Conservation (phyloP, 2,329 filamentous ascomycete species). For the Chaetomium sp. region DNA sequence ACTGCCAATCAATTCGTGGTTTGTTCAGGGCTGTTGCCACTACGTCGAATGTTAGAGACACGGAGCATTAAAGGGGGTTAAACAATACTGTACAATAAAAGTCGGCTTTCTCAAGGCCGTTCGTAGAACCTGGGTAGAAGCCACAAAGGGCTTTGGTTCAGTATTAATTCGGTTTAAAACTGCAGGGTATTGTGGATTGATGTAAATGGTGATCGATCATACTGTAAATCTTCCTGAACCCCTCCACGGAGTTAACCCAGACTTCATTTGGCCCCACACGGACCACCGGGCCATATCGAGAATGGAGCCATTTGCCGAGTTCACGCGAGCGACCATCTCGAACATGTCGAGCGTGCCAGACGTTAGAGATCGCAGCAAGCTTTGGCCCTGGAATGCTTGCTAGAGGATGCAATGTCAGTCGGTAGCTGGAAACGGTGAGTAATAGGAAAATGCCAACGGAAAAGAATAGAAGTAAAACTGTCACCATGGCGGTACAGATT, state of each 20-base stretch:
- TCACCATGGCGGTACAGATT: too few relatives aligned
- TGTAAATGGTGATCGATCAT: neutral
- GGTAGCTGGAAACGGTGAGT: slow-evolving; percentile 26
- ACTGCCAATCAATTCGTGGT: slow-evolving; percentile 35
- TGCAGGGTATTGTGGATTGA: neutral
- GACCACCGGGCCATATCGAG: slow-evolving; percentile 43
- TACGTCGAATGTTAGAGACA: slow-evolving; percentile 19
- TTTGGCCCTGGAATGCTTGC: slow-evolving; percentile 41
- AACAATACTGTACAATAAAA: slow-evolving; percentile 50
- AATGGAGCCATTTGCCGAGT: slow-evolving; percentile 40
- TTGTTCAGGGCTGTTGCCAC: slow-evolving; percentile 41
- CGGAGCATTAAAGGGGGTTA: neutral
- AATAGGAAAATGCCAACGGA: neutral
- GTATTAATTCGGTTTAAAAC: neutral
- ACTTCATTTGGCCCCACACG: slow-evolving; percentile 48
- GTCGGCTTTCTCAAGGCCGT: slow-evolving; percentile 44
- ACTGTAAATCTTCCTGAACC: slow-evolving; percentile 44
- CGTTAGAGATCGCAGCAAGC: slow-evolving; percentile 40
- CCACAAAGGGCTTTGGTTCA: neutral
- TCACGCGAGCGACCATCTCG: slow-evolving; percentile 37
- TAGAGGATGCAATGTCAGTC: slow-evolving; percentile 39
- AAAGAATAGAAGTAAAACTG: neutral
- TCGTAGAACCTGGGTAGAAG: slow-evolving; percentile 35
- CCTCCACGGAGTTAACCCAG: slow-evolving; percentile 44
- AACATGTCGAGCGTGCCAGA: slow-evolving; percentile 43